Conservation (phyloP, 208 protist genomes). For the Trypanosoma theileri region DNA sequence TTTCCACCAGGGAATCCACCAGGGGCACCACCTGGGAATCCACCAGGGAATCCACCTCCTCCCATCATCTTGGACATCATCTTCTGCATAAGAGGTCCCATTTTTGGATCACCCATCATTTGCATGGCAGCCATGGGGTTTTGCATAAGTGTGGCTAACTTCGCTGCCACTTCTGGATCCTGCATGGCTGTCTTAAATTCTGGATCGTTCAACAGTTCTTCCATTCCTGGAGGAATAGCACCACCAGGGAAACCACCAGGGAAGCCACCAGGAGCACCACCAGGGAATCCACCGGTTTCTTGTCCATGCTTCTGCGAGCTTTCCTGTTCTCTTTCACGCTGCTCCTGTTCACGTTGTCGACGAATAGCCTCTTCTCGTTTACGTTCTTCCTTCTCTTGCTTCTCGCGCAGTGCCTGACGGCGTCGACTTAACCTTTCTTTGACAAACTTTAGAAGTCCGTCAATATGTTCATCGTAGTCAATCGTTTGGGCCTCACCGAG, state of each 20-base stretch:
- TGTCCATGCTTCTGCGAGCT: neutral
- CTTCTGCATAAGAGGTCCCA: conserved; percentile 72
- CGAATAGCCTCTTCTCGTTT: conserved; percentile 40
- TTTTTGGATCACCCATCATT: conserved; percentile 75
- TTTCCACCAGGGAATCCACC: conserved; percentile 22
- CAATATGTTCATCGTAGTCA: conserved; percentile 72
- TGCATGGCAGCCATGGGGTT: conserved; percentile 72
- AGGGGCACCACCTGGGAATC: conserved; percentile 20
- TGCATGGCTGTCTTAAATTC: conserved; percentile 67
- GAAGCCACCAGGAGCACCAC: conserved; percentile 48
- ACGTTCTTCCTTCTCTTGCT: conserved; percentile 34
- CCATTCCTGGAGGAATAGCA: conserved; percentile 42
- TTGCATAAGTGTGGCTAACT: conserved; percentile 53
- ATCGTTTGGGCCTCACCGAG: conserved; percentile 68
- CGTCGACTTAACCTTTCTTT: conserved; percentile 38
- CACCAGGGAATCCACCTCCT: conserved; percentile 34
- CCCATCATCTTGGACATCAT: conserved; percentile 77
- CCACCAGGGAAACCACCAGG: conserved; percentile 44
- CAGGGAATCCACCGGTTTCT: conserved; percentile 22
- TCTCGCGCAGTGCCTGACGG: conserved; percentile 34
- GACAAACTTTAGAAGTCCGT: conserved; percentile 51
- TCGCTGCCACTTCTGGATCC: conserved; percentile 71
- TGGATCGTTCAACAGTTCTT: conserved; percentile 46
- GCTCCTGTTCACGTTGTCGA: conserved; percentile 44
- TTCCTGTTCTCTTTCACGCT: conserved; percentile 34